Conservation (phyloP, 257 asterid genomes). For the Cinchona pubescens region DNA sequence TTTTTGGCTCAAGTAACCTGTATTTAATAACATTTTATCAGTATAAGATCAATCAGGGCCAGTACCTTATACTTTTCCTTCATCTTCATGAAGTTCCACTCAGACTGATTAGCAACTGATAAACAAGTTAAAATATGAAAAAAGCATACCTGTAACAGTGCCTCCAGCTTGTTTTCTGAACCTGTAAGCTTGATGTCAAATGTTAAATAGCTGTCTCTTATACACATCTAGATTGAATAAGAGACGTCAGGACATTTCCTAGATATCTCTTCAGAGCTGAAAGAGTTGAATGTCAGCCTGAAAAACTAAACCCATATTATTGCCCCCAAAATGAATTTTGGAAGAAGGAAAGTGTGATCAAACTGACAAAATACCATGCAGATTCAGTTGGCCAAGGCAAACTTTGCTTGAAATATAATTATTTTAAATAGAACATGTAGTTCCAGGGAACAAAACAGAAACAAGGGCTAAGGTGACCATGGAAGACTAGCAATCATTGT, state of each 20-base stretch:
- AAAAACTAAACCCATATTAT: constrained; percentile 7
- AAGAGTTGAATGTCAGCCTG: no score
- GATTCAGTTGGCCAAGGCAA: neutral
- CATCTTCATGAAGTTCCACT: neutral
- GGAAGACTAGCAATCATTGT: neutral
- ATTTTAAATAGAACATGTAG: neutral
- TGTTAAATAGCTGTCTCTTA: constrained; percentile 95
- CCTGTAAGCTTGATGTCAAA: constrained; percentile 89
- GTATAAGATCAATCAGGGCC: neutral
- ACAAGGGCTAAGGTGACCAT: neutral
- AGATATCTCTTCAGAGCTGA: constrained; percentile 91
- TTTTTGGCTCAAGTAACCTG: constrained; percentile 99
- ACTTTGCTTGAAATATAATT: neutral
- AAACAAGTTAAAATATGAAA: neutral
- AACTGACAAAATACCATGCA: neutral
- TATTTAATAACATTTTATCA: constrained; percentile 12
- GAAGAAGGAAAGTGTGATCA: neutral
- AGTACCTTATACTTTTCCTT: neutral
- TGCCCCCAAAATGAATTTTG: neutral
- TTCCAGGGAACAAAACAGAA: neutral
- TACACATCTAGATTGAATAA: no score
- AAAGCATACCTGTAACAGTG: constrained; percentile 71
- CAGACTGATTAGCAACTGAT: no score
- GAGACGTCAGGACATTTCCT: constrained; percentile 81
- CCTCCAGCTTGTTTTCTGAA: constrained; percentile 95